Conservation (phyloP, 176 grass and related monocot genomes). For the bread wheat (Triticum aestivum) region DNA sequence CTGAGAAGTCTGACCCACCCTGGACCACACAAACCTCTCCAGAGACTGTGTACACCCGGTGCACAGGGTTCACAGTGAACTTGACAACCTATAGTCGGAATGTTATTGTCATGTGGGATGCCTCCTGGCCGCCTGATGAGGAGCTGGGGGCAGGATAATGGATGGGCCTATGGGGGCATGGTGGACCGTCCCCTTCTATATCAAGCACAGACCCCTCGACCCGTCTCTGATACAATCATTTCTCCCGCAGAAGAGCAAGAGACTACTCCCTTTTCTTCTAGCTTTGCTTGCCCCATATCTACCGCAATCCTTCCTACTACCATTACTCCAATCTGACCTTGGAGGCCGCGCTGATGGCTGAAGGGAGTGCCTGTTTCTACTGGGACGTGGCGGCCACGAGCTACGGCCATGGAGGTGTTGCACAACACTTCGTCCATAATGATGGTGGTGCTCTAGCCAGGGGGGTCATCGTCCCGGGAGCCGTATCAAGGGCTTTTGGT, state of each 20-base stretch:
- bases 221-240: not conserved
- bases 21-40: not conserved
- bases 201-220: not conserved
- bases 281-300: not conserved
- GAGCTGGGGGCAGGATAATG: not conserved
- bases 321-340: not conserved
- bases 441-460: not conserved
- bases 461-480: fast-evolving
- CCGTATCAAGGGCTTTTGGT: not conserved
- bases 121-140: not conserved
- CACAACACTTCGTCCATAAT: not conserved
- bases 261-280: not conserved
- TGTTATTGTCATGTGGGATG: not conserved
- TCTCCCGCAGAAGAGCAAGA: not conserved
- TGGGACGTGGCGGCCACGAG: not conserved
- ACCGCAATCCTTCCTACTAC: not conserved
- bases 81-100: not conserved
- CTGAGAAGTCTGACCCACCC: not conserved
- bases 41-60: not conserved
- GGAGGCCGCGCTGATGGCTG: not conserved
- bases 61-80: not conserved
- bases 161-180: not conserved
- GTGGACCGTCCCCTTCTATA: not conserved
- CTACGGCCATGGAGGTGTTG: not conserved
- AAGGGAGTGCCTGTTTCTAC: not conserved